Percentiles rank a stretch among this genome's conserved stretches.
phyloP scores from a whole-genome alignment of 2,329 filamentous ascomycete genomes.

The Gyromitra esculenta region DNA sequence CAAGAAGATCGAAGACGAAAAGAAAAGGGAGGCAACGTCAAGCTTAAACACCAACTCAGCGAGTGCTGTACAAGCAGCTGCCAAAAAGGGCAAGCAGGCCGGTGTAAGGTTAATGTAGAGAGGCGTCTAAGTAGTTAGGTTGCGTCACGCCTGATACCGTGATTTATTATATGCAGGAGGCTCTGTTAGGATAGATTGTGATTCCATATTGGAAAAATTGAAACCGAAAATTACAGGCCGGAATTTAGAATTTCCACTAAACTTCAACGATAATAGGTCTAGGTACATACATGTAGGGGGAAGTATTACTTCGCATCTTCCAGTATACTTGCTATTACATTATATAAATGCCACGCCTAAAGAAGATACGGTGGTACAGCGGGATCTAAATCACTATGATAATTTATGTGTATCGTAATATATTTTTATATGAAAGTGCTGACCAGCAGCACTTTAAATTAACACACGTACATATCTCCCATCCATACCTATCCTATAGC shows the following conservation, averaged over 20 bases:
- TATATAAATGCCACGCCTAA: not conserved
- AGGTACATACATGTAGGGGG: not conserved
- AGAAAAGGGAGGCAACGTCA: constrained; percentile 72
- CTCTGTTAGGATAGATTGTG: not conserved
- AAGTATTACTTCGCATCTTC: not conserved
- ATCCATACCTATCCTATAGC: not conserved
- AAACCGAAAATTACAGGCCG: not conserved
- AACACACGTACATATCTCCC: not conserved
- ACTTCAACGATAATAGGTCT: not conserved
- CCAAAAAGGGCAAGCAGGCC: constrained; percentile 58
- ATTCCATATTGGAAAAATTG: constrained; percentile 13
- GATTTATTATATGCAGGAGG: not conserved
- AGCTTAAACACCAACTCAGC: constrained; percentile 55
- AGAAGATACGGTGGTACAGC: not conserved
- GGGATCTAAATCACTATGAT: not conserved
- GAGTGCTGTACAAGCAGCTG: constrained; percentile 56
- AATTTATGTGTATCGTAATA: not conserved
- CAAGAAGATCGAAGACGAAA: constrained; percentile 97
- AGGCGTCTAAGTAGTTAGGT: not conserved
- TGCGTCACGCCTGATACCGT: not conserved
- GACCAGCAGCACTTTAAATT: not conserved
- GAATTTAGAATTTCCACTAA: not conserved
- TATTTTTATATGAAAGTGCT: not conserved
- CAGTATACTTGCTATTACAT: not conserved
- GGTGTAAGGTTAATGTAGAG: constrained; percentile 58